Conservation (phyloP, 2,329 filamentous ascomycete genomes). For the Calycina marina region DNA sequence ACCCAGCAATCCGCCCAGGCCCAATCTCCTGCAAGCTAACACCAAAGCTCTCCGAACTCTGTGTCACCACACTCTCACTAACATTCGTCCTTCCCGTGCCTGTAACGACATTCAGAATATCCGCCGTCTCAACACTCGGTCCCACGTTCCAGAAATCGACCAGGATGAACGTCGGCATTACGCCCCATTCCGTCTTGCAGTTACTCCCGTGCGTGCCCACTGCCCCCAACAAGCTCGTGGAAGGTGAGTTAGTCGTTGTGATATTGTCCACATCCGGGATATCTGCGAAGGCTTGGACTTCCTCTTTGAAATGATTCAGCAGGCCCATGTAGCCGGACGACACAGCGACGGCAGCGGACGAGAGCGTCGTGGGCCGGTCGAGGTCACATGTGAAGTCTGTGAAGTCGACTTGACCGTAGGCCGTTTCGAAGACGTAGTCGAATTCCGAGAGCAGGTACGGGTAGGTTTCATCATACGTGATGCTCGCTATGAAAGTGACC, state of each 20-base stretch:
- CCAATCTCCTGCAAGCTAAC: neutral
- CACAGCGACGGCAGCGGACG: conserved; percentile 36
- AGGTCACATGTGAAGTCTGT: conserved; percentile 59
- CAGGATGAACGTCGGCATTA: conserved; percentile 55
- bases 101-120: conserved; percentile 46
- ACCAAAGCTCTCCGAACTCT: conserved; percentile 1
- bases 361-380: conserved; percentile 43
- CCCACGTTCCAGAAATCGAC: conserved; percentile 71
- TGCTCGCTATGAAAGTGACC: conserved; percentile 52
- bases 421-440: conserved; percentile 56
- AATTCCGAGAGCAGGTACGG: conserved; percentile 52
- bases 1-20: neutral
- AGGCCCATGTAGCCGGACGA: conserved; percentile 48
- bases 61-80: conserved; percentile 12
- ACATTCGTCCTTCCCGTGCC: conserved; percentile 14
- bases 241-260: conserved; percentile 49
- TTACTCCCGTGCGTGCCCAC: conserved; percentile 36
- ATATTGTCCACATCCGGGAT: conserved; percentile 47
- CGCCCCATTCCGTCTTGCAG: conserved; percentile 44
- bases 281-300: conserved; percentile 34
- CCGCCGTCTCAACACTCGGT: conserved; percentile 53
- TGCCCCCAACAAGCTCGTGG: conserved; percentile 35
- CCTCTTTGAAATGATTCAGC: conserved; percentile 70
- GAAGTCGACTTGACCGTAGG: conserved; percentile 46
- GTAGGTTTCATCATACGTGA: conserved; percentile 26